Percentiles rank a stretch among this genome's conserved stretches.
phyloP scores from a whole-genome alignment of 2,329 filamentous ascomycete species.

The Paramyrothecium roridum region DNA sequence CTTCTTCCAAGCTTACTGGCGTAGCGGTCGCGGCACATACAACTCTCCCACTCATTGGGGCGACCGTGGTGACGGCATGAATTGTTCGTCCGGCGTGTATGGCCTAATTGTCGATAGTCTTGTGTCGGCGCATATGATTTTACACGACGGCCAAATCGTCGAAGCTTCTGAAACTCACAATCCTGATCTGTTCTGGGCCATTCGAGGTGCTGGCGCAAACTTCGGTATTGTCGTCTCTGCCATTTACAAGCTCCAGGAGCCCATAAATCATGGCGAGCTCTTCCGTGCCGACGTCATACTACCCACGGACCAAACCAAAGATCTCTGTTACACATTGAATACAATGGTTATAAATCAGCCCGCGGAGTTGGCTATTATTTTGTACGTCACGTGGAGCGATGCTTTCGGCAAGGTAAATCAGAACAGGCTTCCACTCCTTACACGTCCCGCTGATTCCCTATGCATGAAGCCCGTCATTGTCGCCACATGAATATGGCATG shows the following conservation, averaged over 20 bases:
- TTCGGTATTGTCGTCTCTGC: constrained; percentile 34
- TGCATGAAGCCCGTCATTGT: too few species aligned
- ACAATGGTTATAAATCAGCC: neutral
- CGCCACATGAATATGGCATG: too few species aligned
- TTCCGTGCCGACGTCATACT: neutral
- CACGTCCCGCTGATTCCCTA: too few species aligned
- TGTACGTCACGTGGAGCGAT: neutral
- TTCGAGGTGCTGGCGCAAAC: constrained; percentile 43
- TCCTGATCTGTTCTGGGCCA: constrained; percentile 44
- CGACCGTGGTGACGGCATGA: neutral
- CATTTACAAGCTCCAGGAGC: neutral
- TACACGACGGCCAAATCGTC: constrained; percentile 30
- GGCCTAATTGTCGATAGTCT: constrained; percentile 48
- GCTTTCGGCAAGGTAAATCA: neutral
- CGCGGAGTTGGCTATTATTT: neutral
- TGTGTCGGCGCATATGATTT: constrained; percentile 32
- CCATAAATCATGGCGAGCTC: neutral
- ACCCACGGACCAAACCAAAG: neutral
- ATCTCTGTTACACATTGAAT: neutral
- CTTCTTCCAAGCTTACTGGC: neutral
- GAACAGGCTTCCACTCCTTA: too few species aligned
- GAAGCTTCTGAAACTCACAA: constrained; percentile 35
- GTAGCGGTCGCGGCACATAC: neutral
- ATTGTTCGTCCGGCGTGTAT: constrained; percentile 19
- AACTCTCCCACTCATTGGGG: neutral